These are phyloP conservation scores for Pseudozyma thailandica DNA, from an alignment of 1,284 basidiomycete genomes.

Conservation along the genomic window DNA sequence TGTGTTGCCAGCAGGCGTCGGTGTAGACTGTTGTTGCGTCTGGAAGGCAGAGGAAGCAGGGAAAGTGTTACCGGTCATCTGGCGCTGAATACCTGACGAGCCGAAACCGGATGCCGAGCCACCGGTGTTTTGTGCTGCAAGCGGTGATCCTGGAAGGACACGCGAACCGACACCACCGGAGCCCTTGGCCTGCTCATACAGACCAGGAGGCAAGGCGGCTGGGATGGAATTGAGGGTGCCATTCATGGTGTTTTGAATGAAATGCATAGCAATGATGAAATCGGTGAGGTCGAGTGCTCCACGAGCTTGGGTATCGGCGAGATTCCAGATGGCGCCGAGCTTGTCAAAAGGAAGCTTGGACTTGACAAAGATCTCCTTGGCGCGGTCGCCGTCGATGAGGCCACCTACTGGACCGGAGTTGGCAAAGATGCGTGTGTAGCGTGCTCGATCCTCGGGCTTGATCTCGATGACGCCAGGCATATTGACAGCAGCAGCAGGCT, in stretches of 20 bases:
- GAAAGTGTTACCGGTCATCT: conserved; percentile 50
- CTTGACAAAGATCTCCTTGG: conserved; percentile 90
- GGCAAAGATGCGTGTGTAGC: conserved; percentile 67
- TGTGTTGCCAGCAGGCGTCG: conserved; percentile 6
- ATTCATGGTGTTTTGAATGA: conserved; percentile 88
- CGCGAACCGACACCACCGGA: conserved; percentile 41
- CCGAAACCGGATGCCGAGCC: conserved; percentile 49
- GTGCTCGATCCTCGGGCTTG: conserved; percentile 63
- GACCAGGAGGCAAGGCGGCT: conserved; percentile 79
- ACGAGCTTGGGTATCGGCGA: conserved; percentile 92
- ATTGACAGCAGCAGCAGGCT: conserved; percentile 16
- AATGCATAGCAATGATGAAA: conserved; percentile 92
- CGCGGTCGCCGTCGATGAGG: conserved; percentile 79
- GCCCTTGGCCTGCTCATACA: conserved; percentile 81
- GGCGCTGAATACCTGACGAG: conserved; percentile 32
- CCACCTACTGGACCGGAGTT: conserved; percentile 60
- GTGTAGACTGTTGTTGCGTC: conserved; percentile 69
- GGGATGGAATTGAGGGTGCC: conserved; percentile 81
- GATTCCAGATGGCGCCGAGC: conserved; percentile 92
- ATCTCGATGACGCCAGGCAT: conserved; percentile 55
- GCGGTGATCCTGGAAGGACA: conserved; percentile 37
- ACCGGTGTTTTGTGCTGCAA: conserved; percentile 54
- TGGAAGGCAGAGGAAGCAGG: conserved; percentile 71
- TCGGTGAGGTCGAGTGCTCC: conserved; percentile 89
- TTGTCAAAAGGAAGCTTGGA: conserved; percentile 89